Conservation (phyloP, 2,329 filamentous ascomycete species). For the Arthroderma uncinatum region DNA sequence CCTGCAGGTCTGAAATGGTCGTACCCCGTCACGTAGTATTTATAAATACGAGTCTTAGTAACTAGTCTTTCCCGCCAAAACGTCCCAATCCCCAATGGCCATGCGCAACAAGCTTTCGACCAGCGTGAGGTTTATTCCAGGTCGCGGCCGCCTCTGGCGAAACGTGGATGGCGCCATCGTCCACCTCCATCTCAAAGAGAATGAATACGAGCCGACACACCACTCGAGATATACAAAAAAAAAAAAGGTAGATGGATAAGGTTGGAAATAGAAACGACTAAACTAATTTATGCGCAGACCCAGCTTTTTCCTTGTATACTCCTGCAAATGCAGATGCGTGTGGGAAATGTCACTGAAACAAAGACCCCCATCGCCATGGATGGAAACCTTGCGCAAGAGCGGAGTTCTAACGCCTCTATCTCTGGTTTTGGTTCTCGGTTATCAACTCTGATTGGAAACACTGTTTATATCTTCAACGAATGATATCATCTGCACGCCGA, state of each 20-base stretch:
- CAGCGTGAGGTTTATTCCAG: slow-evolving; percentile 5
- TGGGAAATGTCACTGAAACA: neutral
- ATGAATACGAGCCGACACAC: neutral
- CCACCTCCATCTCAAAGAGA: neutral
- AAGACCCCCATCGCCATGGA: neutral
- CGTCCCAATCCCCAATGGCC: neutral
- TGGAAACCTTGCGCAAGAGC: neutral
- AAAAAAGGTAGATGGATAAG: neutral
- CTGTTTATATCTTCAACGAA: neutral
- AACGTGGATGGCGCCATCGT: neutral
- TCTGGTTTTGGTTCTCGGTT: neutral
- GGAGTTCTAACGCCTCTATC: neutral
- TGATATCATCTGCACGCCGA: neutral
- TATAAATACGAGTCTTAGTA: slow-evolving; percentile 4
- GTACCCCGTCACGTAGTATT: neutral
- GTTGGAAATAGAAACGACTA: neutral
- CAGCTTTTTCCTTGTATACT: neutral
- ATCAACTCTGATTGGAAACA: neutral
- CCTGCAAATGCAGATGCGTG: neutral
- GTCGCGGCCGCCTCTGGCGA: slow-evolving; percentile 1
- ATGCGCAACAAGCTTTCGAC: slow-evolving; percentile 5
- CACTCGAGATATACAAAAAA: neutral
- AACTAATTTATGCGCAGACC: neutral
- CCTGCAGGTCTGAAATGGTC: too few relatives aligned
- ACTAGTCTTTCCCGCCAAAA: neutral